Conservation (phyloP, 1,284 basidiomycete genomes). For the Tilletia horrida region DNA sequence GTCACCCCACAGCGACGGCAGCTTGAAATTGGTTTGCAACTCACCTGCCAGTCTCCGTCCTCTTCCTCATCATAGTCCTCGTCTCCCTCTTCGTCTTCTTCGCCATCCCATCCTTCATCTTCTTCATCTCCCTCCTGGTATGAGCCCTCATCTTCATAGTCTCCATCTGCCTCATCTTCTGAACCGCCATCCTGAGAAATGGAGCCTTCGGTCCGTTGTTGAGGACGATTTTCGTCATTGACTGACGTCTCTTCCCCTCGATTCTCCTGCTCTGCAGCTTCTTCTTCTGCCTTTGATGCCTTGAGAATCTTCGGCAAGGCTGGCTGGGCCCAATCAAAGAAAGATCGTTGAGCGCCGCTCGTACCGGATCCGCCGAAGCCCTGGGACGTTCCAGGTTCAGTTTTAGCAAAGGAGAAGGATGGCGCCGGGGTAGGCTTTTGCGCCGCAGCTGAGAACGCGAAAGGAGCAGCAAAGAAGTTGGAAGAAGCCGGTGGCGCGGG, state of each 20-base stretch:
- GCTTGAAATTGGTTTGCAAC: not conserved
- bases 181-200: not conserved
- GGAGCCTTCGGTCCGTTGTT: conserved; percentile 16
- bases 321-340: not conserved
- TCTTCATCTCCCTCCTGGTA: conserved; percentile 17
- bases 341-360: not conserved
- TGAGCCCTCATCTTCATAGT: conserved; percentile 12
- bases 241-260: conserved; percentile 22
- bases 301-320: conserved; percentile 15
- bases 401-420: not conserved
- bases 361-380: not conserved
- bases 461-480: not conserved
- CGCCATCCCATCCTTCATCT: conserved; percentile 23
- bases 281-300: not conserved
- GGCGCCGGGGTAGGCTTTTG: not conserved
- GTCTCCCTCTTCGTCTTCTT: not conserved
- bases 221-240: conserved; percentile 13
- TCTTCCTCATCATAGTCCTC: conserved; percentile 16
- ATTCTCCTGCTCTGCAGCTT: not conserved
- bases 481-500: too few relatives aligned
- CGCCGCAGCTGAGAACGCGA: conserved; percentile 18
- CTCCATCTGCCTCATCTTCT: conserved; percentile 15
- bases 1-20: not conserved
- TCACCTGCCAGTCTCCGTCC: conserved; percentile 11
- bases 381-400: not conserved